Evolutionary conservation across 352 stramenopile species (phyloP).

Genomic region (Phytophthora hibernalis): DNA sequence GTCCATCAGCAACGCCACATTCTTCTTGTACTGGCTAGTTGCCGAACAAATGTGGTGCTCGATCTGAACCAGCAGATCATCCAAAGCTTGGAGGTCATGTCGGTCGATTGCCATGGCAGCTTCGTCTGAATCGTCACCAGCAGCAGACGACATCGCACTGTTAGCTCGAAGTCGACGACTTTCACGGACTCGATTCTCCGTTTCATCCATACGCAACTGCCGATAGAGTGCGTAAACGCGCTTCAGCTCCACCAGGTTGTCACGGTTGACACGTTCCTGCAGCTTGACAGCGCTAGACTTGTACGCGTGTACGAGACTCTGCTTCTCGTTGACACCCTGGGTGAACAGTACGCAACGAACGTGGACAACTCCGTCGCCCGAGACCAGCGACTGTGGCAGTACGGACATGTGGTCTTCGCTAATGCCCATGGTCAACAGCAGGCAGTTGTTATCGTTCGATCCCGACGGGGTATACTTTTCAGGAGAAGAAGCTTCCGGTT

Average conservation of each 20-base stretch:
- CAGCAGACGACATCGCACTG: slow-evolving; percentile 10
- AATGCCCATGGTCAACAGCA: slow-evolving; percentile 76
- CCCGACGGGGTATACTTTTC: slow-evolving; percentile 65
- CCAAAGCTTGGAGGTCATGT: slow-evolving; percentile 62
- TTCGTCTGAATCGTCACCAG: slow-evolving; percentile 29
- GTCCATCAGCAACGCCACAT: slow-evolving; percentile 80
- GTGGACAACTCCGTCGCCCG: slow-evolving; percentile 55
- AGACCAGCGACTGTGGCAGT: slow-evolving; percentile 54
- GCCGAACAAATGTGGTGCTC: slow-evolving; percentile 77
- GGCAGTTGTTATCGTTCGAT: slow-evolving; percentile 38
- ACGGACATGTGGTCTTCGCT: slow-evolving; percentile 57
- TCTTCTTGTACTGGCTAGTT: slow-evolving; percentile 83
- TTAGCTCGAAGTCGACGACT: slow-evolving; percentile 35
- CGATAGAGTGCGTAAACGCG: slow-evolving; percentile 67
- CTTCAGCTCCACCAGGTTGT: slow-evolving; percentile 75
- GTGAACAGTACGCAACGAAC: slow-evolving; percentile 80
- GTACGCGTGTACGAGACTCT: slow-evolving; percentile 83
- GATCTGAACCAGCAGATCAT: slow-evolving; percentile 72
- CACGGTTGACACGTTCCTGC: slow-evolving; percentile 84
- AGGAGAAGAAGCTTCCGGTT: slow-evolving; percentile 54
- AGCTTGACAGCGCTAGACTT: slow-evolving; percentile 79
- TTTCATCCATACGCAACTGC: slow-evolving; percentile 52
- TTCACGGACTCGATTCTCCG: slow-evolving; percentile 32
- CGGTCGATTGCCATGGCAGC: slow-evolving; percentile 38
- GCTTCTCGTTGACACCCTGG: slow-evolving; percentile 87